Conservation (phyloP, 805 yeast genomes). For the Pichia insulana region DNA sequence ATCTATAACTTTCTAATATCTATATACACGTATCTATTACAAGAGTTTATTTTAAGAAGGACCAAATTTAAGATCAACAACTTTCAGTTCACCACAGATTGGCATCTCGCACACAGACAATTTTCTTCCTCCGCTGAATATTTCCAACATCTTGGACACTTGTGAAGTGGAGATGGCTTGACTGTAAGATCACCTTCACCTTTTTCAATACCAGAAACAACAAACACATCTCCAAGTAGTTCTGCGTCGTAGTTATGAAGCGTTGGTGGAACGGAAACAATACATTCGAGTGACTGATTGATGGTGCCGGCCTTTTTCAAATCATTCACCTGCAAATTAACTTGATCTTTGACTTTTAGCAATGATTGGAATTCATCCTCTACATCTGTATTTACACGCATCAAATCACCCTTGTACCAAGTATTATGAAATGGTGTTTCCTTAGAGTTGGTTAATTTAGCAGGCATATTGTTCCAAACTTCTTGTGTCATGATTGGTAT, state of each 20-base stretch:
- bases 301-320: constrained; percentile 41
- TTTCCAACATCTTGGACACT: constrained; percentile 97
- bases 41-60: background rate
- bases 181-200: constrained; percentile 3
- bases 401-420: constrained; percentile 27
- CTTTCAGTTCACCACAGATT: constrained; percentile 24
- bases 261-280: constrained; percentile 25
- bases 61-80: background rate
- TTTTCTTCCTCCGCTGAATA: constrained; percentile 44
- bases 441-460: constrained; percentile 15
- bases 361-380: constrained; percentile 38
- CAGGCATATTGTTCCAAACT: constrained; percentile 60
- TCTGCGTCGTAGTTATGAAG: constrained; percentile 27
- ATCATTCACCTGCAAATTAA: constrained; percentile 44
- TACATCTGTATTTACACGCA: constrained; percentile 22
- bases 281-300: constrained; percentile 53
- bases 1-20: background rate
- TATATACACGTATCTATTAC: background rate
- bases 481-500: constrained; percentile 83
- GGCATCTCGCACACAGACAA: constrained; percentile 61
- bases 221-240: constrained; percentile 49
- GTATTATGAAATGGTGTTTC: constrained; percentile 42
- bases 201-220: constrained; percentile 53
- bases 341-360: constrained; percentile 38
- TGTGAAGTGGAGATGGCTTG: constrained; percentile 31